Conservation (phyloP, 306 rosid species). For the Rosa rugosa region DNA sequence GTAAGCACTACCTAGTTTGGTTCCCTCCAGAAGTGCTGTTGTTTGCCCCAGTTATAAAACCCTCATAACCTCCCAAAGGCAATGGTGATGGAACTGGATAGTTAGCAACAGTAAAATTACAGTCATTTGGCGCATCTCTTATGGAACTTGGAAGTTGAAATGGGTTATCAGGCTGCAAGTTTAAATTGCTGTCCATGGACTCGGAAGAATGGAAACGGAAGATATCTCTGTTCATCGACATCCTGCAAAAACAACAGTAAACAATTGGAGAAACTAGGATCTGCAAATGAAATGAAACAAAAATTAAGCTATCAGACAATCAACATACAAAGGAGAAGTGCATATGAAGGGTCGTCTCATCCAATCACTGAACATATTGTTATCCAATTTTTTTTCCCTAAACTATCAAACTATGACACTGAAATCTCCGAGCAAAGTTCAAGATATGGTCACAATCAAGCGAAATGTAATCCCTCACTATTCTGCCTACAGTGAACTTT, state of each 20-base stretch:
- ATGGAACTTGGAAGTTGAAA: conserved; percentile 5
- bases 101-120: not conserved
- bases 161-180: not conserved
- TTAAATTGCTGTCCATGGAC: not conserved
- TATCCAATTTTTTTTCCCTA: no score
- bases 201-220: not conserved
- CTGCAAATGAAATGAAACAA: no score
- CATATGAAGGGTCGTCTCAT: no score
- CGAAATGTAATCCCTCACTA: no score
- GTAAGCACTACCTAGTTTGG: not conserved
- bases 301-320: no score
- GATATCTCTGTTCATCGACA: not conserved
- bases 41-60: not conserved
- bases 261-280: no score
- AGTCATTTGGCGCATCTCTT: not conserved
- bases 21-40: not conserved
- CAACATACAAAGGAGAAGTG: no score
- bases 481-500: no score
- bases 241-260: not conserved
- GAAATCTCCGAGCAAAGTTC: no score
- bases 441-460: no score
- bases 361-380: no score
- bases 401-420: no score
- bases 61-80: not conserved
- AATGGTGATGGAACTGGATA: not conserved